Evolutionary conservation across 2,329 filamentous ascomycete genomes (phyloP).

Genomic region (Tolypocladium album): DNA sequence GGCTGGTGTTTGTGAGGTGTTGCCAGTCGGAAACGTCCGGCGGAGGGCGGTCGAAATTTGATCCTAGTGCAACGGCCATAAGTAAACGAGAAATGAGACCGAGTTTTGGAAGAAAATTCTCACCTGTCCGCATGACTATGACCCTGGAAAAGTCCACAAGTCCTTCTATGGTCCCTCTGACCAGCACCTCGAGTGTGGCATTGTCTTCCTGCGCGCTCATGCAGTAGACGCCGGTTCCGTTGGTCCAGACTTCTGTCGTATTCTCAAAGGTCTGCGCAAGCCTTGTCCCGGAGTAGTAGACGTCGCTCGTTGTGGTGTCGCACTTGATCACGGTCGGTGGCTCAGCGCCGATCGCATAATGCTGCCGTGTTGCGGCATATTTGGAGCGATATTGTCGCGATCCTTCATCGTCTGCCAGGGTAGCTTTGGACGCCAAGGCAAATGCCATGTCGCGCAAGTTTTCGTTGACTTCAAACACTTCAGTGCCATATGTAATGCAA

Average conservation of each 20-base stretch:
- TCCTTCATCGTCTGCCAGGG: conserved; percentile 37
- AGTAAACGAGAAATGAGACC: neutral
- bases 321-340: conserved; percentile 50
- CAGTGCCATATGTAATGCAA: conserved; percentile 51
- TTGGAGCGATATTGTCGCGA: conserved; percentile 42
- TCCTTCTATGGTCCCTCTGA: conserved; percentile 45
- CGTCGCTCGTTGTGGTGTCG: conserved; percentile 59
- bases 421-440: conserved; percentile 37
- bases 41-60: conserved; percentile 62
- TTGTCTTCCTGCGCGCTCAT: conserved; percentile 66
- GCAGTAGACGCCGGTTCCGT: conserved; percentile 58
- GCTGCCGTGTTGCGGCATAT: conserved; percentile 32
- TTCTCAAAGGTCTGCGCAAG: conserved; percentile 56
- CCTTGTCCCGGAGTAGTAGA: conserved; percentile 55
- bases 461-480: conserved; percentile 57
- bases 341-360: conserved; percentile 29
- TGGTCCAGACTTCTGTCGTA: conserved; percentile 53
- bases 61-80: conserved; percentile 24
- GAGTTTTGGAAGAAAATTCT: conserved; percentile 1
- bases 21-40: conserved; percentile 42
- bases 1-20: conserved; percentile 48
- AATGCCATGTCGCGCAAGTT: conserved; percentile 44
- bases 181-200: conserved; percentile 53
- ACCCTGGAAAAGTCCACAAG: conserved; percentile 55
- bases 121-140: conserved; percentile 55